Percentiles rank a stretch among this genome's conserved stretches.
These are phyloP conservation scores for Kockiozyma suomiensis DNA, from an alignment of 805 yeast species.

Conservation along the genomic window DNA sequence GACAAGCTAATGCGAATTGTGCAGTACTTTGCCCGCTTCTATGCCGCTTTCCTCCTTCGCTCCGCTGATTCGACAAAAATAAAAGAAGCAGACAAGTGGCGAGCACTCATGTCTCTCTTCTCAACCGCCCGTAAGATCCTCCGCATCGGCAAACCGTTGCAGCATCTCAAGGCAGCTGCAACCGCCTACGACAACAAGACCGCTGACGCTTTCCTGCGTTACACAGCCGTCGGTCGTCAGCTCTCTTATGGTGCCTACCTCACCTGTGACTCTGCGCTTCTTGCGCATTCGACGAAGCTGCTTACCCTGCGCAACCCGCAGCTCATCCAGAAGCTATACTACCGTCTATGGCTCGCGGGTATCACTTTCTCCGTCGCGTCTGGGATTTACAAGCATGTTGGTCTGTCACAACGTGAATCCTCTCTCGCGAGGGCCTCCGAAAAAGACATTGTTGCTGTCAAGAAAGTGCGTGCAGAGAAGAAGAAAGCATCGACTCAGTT, in stretches of 20 bases:
- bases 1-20: conserved; percentile 78
- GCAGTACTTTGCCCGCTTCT: conserved; percentile 78
- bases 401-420: conserved; percentile 45
- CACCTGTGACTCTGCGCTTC: conserved; percentile 43
- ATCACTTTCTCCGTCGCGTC: conserved; percentile 63
- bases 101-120: conserved; percentile 61
- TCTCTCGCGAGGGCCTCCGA: conserved; percentile 42
- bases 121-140: conserved; percentile 78
- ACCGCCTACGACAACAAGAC: conserved; percentile 70
- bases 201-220: conserved; percentile 58
- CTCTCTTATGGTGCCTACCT: conserved; percentile 44
- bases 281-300: conserved; percentile 54
- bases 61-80: conserved; percentile 52
- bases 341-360: conserved; percentile 77
- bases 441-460: conserved; percentile 45
- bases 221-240: conserved; percentile 45
- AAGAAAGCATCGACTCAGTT: conserved; percentile 60
- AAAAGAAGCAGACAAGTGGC: conserved; percentile 53
- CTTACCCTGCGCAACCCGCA: conserved; percentile 44
- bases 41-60: conserved; percentile 62
- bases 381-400: conserved; percentile 58
- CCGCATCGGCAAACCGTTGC: conserved; percentile 79
- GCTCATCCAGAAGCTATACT: conserved; percentile 58
- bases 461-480: conserved; percentile 48
- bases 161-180: conserved; percentile 67